Evolutionary conservation across 495 filamentous ascomycete species (phyloP), one percentile per base, ranked within the genome.

Genomic region (Penicillium angulare): DNA sequence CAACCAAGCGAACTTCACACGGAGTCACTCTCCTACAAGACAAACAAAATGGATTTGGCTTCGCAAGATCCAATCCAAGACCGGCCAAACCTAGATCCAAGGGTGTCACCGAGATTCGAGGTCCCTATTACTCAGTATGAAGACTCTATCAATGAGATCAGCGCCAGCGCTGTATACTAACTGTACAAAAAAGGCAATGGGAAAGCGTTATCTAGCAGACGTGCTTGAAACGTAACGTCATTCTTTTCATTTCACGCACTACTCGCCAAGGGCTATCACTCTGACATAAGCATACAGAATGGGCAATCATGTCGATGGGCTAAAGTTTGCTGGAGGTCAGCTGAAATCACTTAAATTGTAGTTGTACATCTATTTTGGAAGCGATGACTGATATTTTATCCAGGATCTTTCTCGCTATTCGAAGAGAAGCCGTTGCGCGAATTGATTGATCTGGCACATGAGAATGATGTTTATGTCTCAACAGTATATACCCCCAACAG

Each of bases 291-390:
- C 49, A 5, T 48, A n/a, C n/a, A 75, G 72, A 21, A 80, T 79
- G 79, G 76, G 78, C 7, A 59, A 70, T 8, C 73, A 82, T 60
- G 68, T 82, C 16, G 80, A 82, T 53, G 78, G 80, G 2, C 63
- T 83, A 8, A 81, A 82, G 43, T 82, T 82, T 63, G 78, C 78
- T 3, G 79, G 80, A 57, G 79, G 79, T 72, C 12, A 51, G 57
- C n/a, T n/a, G n/a, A n/a, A n/a, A n/a, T n/a, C n/a, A n/a, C n/a
- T n/a, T n/a, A n/a, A n/a, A n/a, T n/a, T n/a, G n/a, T n/a, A n/a
- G n/a, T n/a, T n/a, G n/a, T n/a, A n/a, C n/a, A n/a, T n/a, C n/a
- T n/a, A n/a, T n/a, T n/a, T n/a, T n/a, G n/a, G n/a, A n/a, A n/a
- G n/a, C n/a, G n/a, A n/a, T n/a, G n/a, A 40, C 20, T 60, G 40